Conservation (phyloP, 2,329 filamentous ascomycete species). For the Cercospora zeae-maydis region DNA sequence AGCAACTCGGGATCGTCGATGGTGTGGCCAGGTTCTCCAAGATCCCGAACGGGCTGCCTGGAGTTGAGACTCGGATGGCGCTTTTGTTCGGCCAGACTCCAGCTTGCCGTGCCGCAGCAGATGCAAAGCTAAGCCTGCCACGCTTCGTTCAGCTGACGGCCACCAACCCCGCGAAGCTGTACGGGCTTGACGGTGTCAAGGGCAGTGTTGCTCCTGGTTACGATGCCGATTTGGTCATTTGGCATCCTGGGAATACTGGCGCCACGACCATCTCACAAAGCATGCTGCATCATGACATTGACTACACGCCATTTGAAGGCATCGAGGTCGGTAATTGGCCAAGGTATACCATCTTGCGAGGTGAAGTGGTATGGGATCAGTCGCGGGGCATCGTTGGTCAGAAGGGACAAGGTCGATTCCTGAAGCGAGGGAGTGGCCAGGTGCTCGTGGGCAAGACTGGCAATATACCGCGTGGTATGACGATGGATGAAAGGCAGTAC, state of each 20-base stretch:
- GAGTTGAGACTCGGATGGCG: constrained; percentile 43
- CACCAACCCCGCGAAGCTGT: constrained; percentile 45
- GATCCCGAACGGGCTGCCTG: constrained; percentile 46
- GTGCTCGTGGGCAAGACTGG: constrained; percentile 32
- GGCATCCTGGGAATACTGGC: constrained; percentile 37
- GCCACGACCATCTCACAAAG: constrained; percentile 36
- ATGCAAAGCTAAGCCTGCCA: constrained; percentile 34
- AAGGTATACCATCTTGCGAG: constrained; percentile 57
- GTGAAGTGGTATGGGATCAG: constrained; percentile 57
- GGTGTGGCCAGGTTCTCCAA: constrained; percentile 39
- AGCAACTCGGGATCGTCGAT: constrained; percentile 39
- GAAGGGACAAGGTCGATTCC: constrained; percentile 35
- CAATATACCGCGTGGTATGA: constrained; percentile 32
- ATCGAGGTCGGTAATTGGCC: constrained; percentile 58
- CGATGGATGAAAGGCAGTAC: constrained; percentile 31
- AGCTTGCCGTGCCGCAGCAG: constrained; percentile 28
- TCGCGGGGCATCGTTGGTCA: constrained; percentile 47
- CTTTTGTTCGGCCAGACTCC: constrained; percentile 39
- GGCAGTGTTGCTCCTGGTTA: constrained; percentile 43
- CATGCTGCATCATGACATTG: constrained; percentile 58
- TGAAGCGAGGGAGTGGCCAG: constrained; percentile 39
- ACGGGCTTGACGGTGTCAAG: constrained; percentile 41
- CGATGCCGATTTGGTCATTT: constrained; percentile 46
- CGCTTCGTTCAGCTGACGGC: constrained; percentile 45
- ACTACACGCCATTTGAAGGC: constrained; percentile 62